Evolutionary conservation across 805 yeast genomes (phyloP), one percentile per base, ranked within the genome.

Genomic region (Ascoidea tarda): DNA sequence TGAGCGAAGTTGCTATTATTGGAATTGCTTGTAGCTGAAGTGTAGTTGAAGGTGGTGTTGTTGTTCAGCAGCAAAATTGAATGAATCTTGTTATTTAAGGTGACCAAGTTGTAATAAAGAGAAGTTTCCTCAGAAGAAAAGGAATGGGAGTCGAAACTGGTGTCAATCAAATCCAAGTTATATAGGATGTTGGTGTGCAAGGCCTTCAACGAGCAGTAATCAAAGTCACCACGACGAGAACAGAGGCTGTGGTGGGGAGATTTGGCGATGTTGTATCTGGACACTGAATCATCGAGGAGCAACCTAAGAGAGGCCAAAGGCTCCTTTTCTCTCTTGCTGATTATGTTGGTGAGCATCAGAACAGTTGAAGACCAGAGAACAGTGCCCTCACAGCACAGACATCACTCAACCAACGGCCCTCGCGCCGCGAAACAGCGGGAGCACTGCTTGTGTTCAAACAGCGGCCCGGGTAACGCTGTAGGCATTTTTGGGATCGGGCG

Each of bases 131-230:
- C 58, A 14, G 45, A 47, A 10, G 57, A 47, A 16, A 56, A 49
- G 10, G 16, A 48, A 38, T 47, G 49, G 16, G 48, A 33, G 38
- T 33, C 46, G 38, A 62, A 63, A 55, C 64, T 63, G 51, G 76
- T 67, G 60, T 82, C 74, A 58, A 84, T 58, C 52, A 63, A 55
- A 21, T 81, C 86, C 47, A 82, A 65, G 58, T 78, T 78, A 61
- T 70, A 77, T 49, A 78, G 70, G 2, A 81, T 71, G 49, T 77
- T 74, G 1, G 85, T 79, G 56, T 81, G 87, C n/a, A 85, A 65
- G 1, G 80, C 70, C 57, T 80, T 83, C 90, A 21, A 21, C 28
- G 28, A 21, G 28, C 28, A 21, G 28, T 21, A 21, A 21, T 84
- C 89, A 16, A 79, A 62, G 4, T 78, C 71, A 50, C 81, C 61